Evolutionary conservation across 78 protist genomes (phyloP), one percentile per base, ranked within the genome.

Genomic region (Mantamonas sphyraenae): DNA sequence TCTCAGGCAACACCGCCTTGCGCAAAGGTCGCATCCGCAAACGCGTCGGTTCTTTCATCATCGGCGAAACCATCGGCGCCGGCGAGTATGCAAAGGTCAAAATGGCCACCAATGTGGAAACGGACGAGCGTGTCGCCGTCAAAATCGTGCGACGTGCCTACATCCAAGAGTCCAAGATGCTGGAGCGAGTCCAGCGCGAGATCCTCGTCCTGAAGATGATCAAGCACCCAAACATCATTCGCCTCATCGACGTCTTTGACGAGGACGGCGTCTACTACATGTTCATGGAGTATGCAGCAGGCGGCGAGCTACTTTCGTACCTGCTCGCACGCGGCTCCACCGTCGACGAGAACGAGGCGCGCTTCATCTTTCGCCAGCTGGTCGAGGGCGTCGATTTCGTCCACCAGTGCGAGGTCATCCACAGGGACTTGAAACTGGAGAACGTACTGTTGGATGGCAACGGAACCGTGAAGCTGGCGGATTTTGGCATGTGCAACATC

Each of bases 371-470:
- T 24, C 55, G 77, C 55, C 82, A 77, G 59, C 63, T 83, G 26
- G 50, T 83, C 16, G 64, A 76, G 3, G 88, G 81, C 1, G 76
- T 83, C 26, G 83, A 71, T 47, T 83, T 77, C 64, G 62, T 73
- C 59, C 88, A 83, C 40, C 51, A 78, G 2, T 66, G 74, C 69
- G 37, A 63, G 30, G 51, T 90, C 31, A 84, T 86, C 8, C 95
- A 90, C 60, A 83, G 95, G 47, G 95, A 85, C 66, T 59, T 85
- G 47, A 84, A 86, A 66, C 92, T 88, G 24, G 95, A 91, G 55
- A 91, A 91, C 62, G 37, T 86, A 22, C 64, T 86, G 22, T 65
- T 90, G 17, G 90, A 85, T 51, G n/a, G n/a, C n/a, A n/a, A n/a
- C n/a, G n/a, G n/a, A n/a, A n/a, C n/a, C n/a, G 75, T 90, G 31